Evolutionary conservation across 257 asterid species (phyloP), one percentile per base, ranked within the genome.

Genomic region (Gynochthodes officinalis): DNA sequence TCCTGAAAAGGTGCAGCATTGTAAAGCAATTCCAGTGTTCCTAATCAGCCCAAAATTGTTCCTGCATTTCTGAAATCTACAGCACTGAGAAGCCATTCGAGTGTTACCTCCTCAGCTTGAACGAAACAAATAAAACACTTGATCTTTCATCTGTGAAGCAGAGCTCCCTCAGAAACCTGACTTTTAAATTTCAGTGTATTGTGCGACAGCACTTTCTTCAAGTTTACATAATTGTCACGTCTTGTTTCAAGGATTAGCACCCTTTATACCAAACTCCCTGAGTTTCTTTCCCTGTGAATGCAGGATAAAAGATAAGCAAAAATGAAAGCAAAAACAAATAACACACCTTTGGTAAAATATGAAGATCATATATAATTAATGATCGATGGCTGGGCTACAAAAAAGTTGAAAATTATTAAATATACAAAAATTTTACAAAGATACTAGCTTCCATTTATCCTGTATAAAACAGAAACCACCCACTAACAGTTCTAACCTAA

Each of bases 341-440:
- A 7, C 54, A 69, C 21, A 39, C 3, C 40, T 33, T 30, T 43
- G 7, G 4, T 19, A 37, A 35, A 10, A 7, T 2, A 2, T 15
- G 43, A 53, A 13, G 16, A 30, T 13, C 13, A 11, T 10, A 27
- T 42, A 66, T 25, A 48, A 14, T 19, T 28, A 1, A 2, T 13
- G 42, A 42, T 46, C 12, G 2, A 39, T 27, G 54, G 35, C 49
- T 30, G 23, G 42, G 53, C 64, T 25, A n/a, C n/a, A n/a, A 32
- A 67, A 12, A 27, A 49, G 30, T 49, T 62, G 15, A 49, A 19
- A 35, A 48, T 69, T 11, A 70, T 21, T 35, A 27, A 14, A 46
- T 71, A 13, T 64, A 50, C 76, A 71, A 7, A 71, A 7, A 64
- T 7, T 76, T 4, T 63, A 64, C 68, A 71, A 53, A 52, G 69